Evolutionary conservation across 1,284 basidiomycete genomes (phyloP), one percentile per base, ranked within the genome.

Genomic region (Testicularia cyperi): DNA sequence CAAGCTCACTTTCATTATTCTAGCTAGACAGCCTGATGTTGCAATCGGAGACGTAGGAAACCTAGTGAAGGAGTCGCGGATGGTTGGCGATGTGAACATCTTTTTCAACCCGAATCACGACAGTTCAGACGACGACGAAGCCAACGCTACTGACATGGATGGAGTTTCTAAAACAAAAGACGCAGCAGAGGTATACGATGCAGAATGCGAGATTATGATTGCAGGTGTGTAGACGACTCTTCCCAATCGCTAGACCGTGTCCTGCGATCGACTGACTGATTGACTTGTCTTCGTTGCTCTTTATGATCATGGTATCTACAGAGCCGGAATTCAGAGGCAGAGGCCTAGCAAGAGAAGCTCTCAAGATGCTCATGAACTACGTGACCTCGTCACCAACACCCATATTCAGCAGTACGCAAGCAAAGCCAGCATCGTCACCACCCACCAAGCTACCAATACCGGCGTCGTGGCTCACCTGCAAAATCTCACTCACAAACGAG

Each of bases 51-150:
- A 23, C 44, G 8, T 33, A 74, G 2, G 44, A 32, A 10, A 78
- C 79, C 42, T 54, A 1, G 8, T 63, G 1, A 20, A 35, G 2
- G 20, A 34, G 2, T 42, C 45, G 38, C 39, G 81, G 9, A 92
- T 95, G 91, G 81, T 90, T 13, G 92, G 92, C 23, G 92, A 96
- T 72, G 90, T 92, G 29, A 96, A 96, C 74, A 78, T 95, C 21
- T 95, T 96, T 76, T 78, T 95, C 44, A 53, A 62, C 10, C 19
- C 27, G 15, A 23, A 58, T 21, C 56, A 61, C 19, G 42, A 56
- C 15, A 61, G 47, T 19, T 27, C 37, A 21, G 55, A 69, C 6
- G 55, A 69, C 6, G 53, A 54, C 15, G 43, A 56, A 10, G 40
- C 41, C 5, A 31, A n/a, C n/a, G n/a, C 30, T 9, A 31, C 9